Evolutionary conservation across 2,329 filamentous ascomycete species (phyloP), one percentile per base, ranked within the genome.

Genomic region (Allantophomopsis cytisporea): DNA sequence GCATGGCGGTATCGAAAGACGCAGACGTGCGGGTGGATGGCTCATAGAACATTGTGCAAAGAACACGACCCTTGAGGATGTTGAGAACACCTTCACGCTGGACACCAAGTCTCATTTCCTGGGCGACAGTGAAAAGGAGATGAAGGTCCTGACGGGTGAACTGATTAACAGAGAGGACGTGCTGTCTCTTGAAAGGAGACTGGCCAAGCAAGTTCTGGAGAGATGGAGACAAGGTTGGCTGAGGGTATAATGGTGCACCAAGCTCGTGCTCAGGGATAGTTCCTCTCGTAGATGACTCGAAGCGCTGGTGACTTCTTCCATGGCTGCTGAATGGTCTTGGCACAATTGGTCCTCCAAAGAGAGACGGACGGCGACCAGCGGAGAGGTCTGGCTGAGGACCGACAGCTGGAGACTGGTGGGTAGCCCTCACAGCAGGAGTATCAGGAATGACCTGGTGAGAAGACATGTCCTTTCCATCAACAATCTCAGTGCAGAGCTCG

Each of bases 1-100:
- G 93, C 91, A 98, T 98, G 33, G 91, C 91, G 41, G 89, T 84
- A 56, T 98, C 91, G 53, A 98, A 98, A 3, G 91, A 98, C 31
- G 84, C 78, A 11, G 89, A 95, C 5, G 91, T 98, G 40, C 91
- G 76, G 2, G 91, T 98, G 1, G 89, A 96, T 2, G 91, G 91
- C 69, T 98, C 91, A 61, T 88, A 98, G 73, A 98, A 98, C 66
- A 98, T 77, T 2, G 85, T 91, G 63, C 82, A 86, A 31, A 98
- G 72, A 11, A 98, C 76, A 35, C 83, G 79, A 20, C 88, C 87
- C 52, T 83, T 84, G 45, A 98, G 76, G 41, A 94, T 71, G 54
- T 91, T 81, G 38, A 98, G 70, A 21, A 91, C 83, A 43, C 91
- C 91, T 53, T 94, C 82, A 37, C 88, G 81, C 64, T 96, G 85